phyloP scores from a whole-genome alignment of 176 grass and related monocot genomes.

The Thinopyrum elongatum region DNA sequence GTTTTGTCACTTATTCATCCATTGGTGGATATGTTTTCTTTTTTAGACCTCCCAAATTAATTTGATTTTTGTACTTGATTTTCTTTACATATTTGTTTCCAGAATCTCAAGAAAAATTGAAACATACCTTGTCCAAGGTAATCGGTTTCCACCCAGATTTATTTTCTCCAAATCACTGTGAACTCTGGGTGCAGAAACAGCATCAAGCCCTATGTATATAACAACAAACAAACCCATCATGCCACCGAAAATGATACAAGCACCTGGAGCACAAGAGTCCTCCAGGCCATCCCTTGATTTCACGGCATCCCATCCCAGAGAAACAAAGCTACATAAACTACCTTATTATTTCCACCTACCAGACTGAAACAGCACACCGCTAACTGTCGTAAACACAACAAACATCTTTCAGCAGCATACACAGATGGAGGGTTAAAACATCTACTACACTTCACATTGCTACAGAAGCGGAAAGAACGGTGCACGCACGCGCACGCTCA shows the following conservation, averaged over 20 bases:
- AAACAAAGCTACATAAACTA: not conserved
- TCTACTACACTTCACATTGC: constrained; percentile 3
- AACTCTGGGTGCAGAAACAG: not conserved
- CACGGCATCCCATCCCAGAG: not conserved
- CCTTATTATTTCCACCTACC: constrained; percentile 24
- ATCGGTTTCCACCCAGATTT: too few relatives aligned
- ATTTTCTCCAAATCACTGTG: not conserved
- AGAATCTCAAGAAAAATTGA: too few relatives aligned
- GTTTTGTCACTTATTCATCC: too few relatives aligned
- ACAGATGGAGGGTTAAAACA: not conserved
- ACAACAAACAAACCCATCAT: not conserved
- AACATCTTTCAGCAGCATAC: not conserved
- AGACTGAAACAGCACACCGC: not conserved
- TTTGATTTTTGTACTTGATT: too few relatives aligned
- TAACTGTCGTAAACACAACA: not conserved
- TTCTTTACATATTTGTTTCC: too few relatives aligned
- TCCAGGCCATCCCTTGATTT: constrained; percentile 10
- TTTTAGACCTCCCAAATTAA: too few relatives aligned
- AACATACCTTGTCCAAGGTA: too few relatives aligned
- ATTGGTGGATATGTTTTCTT: too few relatives aligned
- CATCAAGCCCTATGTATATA: not conserved
- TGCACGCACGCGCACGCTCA: not conserved
- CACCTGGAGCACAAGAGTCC: not conserved
- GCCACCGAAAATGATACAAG: constrained; percentile 15
- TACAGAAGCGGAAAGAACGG: not conserved